A percentile compares a stretch with the other conserved stretches of the same genome.
phyloP scores from a whole-genome alignment of 257 asterid genomes.

The Penstemon davidsonii region DNA sequence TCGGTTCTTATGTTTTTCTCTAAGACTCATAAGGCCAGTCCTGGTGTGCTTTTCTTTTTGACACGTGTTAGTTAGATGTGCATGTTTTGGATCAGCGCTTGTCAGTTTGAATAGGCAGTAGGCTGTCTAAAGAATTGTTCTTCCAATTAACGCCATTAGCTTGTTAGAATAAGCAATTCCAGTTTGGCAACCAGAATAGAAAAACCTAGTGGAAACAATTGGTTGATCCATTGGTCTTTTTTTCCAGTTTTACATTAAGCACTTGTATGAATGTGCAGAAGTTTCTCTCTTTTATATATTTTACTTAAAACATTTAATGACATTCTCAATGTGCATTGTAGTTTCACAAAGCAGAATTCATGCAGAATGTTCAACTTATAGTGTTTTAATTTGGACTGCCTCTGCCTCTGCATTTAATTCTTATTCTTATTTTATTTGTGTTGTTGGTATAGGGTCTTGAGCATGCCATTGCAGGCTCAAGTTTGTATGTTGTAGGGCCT shows the following conservation, averaged over 20 bases:
- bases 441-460: slow-evolving; percentile 70
- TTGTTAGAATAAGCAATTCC: no score
- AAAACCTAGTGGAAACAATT: background rate
- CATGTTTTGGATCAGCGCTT: no score
- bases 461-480: slow-evolving; percentile 97
- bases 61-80: no score
- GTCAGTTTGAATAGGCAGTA: no score
- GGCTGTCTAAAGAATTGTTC: background rate
- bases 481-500: slow-evolving; percentile 86
- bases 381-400: background rate
- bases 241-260: background rate
- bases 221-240: background rate
- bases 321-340: slow-evolving; percentile 1
- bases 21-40: background rate
- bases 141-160: background rate
- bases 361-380: background rate
- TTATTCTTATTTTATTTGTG: background rate
- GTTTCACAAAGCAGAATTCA: background rate
- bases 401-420: background rate
- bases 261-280: background rate
- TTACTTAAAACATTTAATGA: background rate
- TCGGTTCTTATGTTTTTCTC: background rate
- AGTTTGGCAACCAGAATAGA: background rate
- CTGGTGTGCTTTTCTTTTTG: no score
- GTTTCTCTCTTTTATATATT: background rate